phyloP scores from a whole-genome alignment of 2,329 filamentous ascomycete species.

The Colletotrichum filicis region DNA sequence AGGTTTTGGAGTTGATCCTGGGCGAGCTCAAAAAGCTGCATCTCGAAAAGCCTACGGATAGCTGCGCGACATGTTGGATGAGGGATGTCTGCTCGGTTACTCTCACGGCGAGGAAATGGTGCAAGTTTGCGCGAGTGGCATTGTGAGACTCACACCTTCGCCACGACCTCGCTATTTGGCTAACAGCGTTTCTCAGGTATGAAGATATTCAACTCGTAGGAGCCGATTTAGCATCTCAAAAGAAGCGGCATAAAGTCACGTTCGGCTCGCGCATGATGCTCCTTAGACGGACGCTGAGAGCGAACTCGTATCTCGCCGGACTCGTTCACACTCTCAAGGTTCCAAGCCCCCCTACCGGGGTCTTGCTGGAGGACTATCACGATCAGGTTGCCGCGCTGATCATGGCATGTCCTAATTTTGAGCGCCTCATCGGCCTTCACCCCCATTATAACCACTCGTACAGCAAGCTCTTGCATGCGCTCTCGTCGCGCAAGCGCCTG shows the following conservation, averaged over 20 bases:
- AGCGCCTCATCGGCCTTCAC: conserved; percentile 66
- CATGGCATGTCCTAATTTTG: conserved; percentile 74
- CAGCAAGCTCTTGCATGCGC: conserved; percentile 66
- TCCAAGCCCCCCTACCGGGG: conserved; percentile 55
- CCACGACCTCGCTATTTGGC: background rate
- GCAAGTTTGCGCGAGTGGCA: conserved; percentile 60
- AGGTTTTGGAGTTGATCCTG: conserved; percentile 68
- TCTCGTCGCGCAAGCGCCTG: conserved; percentile 66
- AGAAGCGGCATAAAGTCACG: conserved; percentile 66
- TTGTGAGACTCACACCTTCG: conserved; percentile 53
- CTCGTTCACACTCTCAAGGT: conserved; percentile 69
- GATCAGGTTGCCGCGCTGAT: conserved; percentile 69
- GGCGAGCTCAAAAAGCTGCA: conserved; percentile 64
- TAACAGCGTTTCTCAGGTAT: conserved; percentile 53
- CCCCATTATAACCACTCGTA: conserved; percentile 66
- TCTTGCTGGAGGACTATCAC: conserved; percentile 62
- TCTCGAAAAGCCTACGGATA: conserved; percentile 56
- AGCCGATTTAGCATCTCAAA: conserved; percentile 63
- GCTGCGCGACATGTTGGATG: conserved; percentile 75
- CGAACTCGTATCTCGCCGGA: conserved; percentile 62
- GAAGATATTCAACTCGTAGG: conserved; percentile 69
- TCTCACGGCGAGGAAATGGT: conserved; percentile 62
- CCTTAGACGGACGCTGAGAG: conserved; percentile 67
- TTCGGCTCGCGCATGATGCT: conserved; percentile 65
- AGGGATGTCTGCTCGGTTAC: conserved; percentile 66